These are phyloP conservation scores for Coemansia sp. DNA, from an alignment of 192 early-diverging fungal species.

Conservation along the genomic window DNA sequence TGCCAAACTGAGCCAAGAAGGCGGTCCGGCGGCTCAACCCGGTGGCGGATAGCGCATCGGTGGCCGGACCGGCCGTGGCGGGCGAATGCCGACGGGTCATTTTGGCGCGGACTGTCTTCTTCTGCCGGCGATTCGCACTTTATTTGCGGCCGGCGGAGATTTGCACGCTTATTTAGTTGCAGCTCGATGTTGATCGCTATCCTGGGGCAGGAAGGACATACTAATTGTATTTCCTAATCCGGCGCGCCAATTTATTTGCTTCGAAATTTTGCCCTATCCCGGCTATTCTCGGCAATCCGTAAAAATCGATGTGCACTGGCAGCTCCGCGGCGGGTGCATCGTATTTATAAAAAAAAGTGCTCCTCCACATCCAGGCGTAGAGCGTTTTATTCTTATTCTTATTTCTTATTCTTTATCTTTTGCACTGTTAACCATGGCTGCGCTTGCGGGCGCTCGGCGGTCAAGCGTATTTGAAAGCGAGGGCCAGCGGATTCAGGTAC, in stretches of 20 bases:
- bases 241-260: neutral
- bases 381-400: neutral
- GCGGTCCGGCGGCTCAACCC: neutral
- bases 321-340: neutral
- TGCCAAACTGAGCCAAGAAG: slow-evolving; percentile 39
- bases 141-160: neutral
- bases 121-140: neutral
- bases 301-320: neutral
- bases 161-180: neutral
- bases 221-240: too few relatives aligned
- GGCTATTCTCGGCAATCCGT: neutral
- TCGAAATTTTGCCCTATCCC: neutral
- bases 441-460: neutral
- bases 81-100: too few relatives aligned
- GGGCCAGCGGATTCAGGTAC: neutral
- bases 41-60: too few relatives aligned
- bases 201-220: neutral
- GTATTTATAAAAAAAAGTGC: neutral
- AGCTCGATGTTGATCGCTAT: neutral
- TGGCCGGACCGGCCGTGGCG: too few relatives aligned
- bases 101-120: neutral
- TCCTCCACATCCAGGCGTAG: neutral
- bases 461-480: neutral
- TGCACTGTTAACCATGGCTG: neutral
- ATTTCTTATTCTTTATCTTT: neutral